phyloP scores from a whole-genome alignment of 345 rosid genomes.

The Excoecaria cochinchinensis region DNA sequence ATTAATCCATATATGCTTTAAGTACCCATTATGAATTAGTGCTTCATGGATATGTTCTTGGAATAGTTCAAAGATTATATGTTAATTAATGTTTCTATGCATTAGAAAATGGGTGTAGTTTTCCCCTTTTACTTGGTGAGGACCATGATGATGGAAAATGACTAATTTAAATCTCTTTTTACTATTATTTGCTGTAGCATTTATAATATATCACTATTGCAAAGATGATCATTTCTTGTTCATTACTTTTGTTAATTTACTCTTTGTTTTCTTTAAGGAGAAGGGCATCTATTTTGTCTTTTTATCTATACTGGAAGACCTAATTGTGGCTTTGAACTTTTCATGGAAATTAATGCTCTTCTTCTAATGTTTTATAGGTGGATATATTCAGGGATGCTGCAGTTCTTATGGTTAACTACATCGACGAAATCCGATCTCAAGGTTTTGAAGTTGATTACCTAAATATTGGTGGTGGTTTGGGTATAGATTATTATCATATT shows the following conservation, averaged over 20 bases:
- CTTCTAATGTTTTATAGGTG: slow-evolving; percentile 50
- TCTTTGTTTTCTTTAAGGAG: not conserved
- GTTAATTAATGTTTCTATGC: not conserved
- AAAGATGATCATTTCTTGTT: not conserved
- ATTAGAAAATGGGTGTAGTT: not conserved
- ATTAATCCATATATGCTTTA: not conserved
- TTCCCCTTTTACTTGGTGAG: not conserved
- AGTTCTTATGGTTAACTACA: slow-evolving; percentile 80
- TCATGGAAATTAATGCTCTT: not conserved
- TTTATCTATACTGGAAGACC: not conserved
- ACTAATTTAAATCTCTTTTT: not conserved
- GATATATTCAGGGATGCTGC: slow-evolving; percentile 98
- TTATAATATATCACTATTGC: not conserved
- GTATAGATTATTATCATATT: slow-evolving; percentile 86
- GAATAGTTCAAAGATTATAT: not conserved
- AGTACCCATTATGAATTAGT: not conserved
- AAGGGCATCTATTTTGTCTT: not conserved
- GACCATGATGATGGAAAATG: not conserved
- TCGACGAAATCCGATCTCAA: slow-evolving; percentile 80
- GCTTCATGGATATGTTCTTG: not conserved
- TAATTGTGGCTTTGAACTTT: not conserved
- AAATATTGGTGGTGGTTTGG: slow-evolving; percentile 97
- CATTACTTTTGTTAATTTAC: not conserved
- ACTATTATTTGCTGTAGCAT: not conserved
- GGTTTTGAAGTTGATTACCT: slow-evolving; percentile 85